Conservation (phyloP, 1,284 basidiomycete genomes). For the Puccinia novopanici region DNA sequence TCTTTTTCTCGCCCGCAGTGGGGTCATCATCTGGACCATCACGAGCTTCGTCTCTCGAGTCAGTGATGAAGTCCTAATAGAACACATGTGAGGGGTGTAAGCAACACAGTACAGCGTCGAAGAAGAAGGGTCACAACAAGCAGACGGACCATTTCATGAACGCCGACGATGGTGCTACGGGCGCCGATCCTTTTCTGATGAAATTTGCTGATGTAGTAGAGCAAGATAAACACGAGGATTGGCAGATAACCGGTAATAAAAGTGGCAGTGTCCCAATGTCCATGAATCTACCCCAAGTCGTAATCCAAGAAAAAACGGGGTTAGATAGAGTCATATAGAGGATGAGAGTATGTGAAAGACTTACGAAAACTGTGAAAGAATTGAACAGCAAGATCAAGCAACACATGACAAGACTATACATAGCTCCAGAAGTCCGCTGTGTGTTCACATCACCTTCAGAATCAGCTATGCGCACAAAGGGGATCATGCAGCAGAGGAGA, state of each 20-base stretch:
- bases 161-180: neutral
- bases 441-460: neutral
- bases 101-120: no score
- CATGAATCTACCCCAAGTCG: conserved; percentile 65
- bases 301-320: conserved; percentile 70
- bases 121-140: no score
- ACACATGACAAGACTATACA: conserved; percentile 66
- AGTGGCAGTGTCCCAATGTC: conserved; percentile 56
- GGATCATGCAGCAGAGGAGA: conserved; percentile 60
- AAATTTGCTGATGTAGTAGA: conserved; percentile 12
- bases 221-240: neutral
- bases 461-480: neutral
- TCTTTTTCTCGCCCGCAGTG: neutral
- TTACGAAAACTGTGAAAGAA: conserved; percentile 54
- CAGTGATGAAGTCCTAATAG: conserved; percentile 36
- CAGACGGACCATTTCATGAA: conserved; percentile 35
- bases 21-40: conserved; percentile 32
- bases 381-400: conserved; percentile 72
- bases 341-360: neutral
- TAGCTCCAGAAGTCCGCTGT: conserved; percentile 63
- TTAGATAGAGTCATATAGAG: neutral
- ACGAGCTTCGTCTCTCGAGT: conserved; percentile 28
- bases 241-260: conserved; percentile 55
- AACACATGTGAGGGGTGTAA: neutral
- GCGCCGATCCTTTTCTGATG: neutral